phyloP scores from a whole-genome alignment of 2,329 filamentous ascomycete genomes.

The Ascomycota sp. region DNA sequence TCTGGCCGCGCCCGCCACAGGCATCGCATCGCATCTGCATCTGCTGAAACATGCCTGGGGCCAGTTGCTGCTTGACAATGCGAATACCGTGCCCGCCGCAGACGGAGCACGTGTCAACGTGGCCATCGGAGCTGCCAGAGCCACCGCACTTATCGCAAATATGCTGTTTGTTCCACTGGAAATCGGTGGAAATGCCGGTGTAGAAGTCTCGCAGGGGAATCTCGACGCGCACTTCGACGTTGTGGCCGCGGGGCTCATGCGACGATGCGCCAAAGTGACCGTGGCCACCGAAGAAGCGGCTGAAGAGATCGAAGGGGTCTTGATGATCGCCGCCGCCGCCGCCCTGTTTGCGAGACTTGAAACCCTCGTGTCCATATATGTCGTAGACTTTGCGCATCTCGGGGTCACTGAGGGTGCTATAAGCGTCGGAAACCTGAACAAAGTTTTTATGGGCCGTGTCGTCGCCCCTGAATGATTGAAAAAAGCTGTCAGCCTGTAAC shows the following conservation, averaged over 20 bases:
- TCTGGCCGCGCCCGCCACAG: conserved; percentile 76
- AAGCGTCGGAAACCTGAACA: conserved; percentile 83
- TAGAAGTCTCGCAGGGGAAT: conserved; percentile 83
- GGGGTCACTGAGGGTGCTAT: conserved; percentile 69
- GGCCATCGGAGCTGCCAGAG: conserved; percentile 60
- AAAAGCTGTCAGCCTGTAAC: not conserved
- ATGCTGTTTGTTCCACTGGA: conserved; percentile 81
- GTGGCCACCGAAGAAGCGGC: conserved; percentile 82
- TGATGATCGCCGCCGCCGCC: conserved; percentile 31
- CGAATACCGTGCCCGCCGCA: conserved; percentile 70
- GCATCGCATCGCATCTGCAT: conserved; percentile 78
- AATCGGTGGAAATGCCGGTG: conserved; percentile 68
- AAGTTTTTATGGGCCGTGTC: conserved; percentile 72
- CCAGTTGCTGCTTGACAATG: conserved; percentile 78
- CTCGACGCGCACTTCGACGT: conserved; percentile 69
- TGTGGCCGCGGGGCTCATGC: conserved; percentile 62
- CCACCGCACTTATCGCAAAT: conserved; percentile 88
- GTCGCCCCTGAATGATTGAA: conserved; percentile 37
- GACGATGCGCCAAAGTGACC: conserved; percentile 60
- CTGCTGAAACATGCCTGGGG: conserved; percentile 96
- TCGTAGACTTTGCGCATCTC: conserved; percentile 82
- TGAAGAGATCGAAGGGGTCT: conserved; percentile 93
- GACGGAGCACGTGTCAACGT: conserved; percentile 57
- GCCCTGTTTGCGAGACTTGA: conserved; percentile 62
- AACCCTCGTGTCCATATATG: conserved; percentile 76